Conservation (phyloP, 495 filamentous ascomycete genomes). For the Xylaria acuta region DNA sequence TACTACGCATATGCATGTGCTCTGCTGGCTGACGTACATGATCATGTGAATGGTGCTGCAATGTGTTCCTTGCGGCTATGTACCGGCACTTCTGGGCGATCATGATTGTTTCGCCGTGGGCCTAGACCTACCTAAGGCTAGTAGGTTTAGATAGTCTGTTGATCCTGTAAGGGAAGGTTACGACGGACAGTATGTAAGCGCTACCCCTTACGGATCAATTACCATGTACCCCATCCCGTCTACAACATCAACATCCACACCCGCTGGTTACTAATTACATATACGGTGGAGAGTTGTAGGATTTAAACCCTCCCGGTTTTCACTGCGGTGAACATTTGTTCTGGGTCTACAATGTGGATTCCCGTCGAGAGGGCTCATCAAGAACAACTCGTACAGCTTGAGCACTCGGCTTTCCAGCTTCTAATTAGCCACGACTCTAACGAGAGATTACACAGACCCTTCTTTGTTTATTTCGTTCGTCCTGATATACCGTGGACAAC, state of each 20-base stretch:
- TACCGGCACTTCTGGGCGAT: not conserved
- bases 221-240: not conserved
- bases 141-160: not conserved
- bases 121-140: not conserved
- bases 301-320: not conserved
- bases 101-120: not conserved
- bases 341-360: not conserved
- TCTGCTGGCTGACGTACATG: not conserved
- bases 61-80: not conserved
- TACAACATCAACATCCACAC: not conserved
- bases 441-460: not conserved
- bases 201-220: not conserved
- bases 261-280: not conserved
- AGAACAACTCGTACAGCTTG: not conserved
- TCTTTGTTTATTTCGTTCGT: not conserved
- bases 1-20: not conserved
- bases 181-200: not conserved
- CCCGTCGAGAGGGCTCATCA: not conserved
- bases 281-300: slow-evolving; percentile 5
- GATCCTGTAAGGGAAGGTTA: not conserved
- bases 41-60: not conserved
- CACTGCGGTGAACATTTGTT: not conserved
- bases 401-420: not conserved
- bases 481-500: not conserved
- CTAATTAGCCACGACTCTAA: not conserved